Evolutionary conservation across 2,329 filamentous ascomycete genomes (phyloP).

Genomic region (Phaeosphaeriaceae sp.): DNA sequence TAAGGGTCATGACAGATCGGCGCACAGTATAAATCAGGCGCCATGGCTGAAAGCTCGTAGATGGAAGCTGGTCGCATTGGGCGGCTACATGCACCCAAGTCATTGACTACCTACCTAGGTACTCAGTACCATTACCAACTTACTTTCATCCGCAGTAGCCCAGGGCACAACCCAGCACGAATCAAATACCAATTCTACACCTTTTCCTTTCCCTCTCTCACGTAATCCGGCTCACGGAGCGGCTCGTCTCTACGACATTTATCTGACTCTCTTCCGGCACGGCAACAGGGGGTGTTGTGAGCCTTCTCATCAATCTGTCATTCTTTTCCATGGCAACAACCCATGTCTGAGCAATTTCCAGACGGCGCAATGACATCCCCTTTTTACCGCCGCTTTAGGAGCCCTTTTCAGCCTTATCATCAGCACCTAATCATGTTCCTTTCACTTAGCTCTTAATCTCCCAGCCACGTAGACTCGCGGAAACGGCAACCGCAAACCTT

Average conservation of each 20-base stretch:
- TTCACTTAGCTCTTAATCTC: conserved; percentile 20
- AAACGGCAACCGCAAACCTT: conserved; percentile 12
- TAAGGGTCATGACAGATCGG: conserved; percentile 94
- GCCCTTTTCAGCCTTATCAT: conserved; percentile 23
- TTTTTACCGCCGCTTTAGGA: conserved; percentile 21
- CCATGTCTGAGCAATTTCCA: conserved; percentile 28
- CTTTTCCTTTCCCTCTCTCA: not conserved
- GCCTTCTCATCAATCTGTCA: conserved; percentile 14
- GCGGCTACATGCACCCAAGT: not conserved
- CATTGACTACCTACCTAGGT: not conserved
- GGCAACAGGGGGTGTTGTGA: not conserved
- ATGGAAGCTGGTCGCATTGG: conserved; percentile 1
- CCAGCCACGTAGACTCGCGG: conserved; percentile 15
- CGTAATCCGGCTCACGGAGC: not conserved
- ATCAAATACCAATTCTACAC: not conserved
- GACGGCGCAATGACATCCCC: conserved; percentile 27
- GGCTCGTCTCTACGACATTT: not conserved
- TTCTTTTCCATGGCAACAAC: conserved; percentile 15
- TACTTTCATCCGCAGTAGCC: not conserved
- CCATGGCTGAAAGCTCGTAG: conserved; percentile 3
- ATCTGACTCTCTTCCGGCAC: not conserved
- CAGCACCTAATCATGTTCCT: conserved; percentile 9
- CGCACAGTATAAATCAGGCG: conserved; percentile 71
- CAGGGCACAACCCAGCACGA: not conserved
- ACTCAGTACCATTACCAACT: not conserved